phyloP scores from a whole-genome alignment of 768 basidiomycete species.

The Lactifluus rugatus region DNA sequence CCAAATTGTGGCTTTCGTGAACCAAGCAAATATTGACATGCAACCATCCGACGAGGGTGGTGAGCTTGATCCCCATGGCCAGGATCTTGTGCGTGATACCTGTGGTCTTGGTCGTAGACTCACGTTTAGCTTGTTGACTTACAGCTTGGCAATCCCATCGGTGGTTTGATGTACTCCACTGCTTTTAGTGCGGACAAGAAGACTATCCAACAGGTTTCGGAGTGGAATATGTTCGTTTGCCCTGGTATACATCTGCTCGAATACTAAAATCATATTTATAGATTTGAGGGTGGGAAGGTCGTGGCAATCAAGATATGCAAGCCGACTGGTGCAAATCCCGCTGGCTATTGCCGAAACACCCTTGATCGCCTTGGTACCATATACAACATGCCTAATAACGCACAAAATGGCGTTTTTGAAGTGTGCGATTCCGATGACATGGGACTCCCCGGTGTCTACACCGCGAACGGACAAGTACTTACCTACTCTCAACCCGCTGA shows the following conservation, averaged over 20 bases:
- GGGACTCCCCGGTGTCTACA: slow-evolving; percentile 46
- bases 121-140: neutral
- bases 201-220: slow-evolving; percentile 43
- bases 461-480: slow-evolving; percentile 30
- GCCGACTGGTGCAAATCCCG: slow-evolving; percentile 39
- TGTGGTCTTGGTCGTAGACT: neutral
- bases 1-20: slow-evolving; percentile 51
- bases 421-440: slow-evolving; percentile 59
- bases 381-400: slow-evolving; percentile 63
- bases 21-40: slow-evolving; percentile 53
- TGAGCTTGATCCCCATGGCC: slow-evolving; percentile 70
- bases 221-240: slow-evolving; percentile 58
- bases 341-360: slow-evolving; percentile 57
- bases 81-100: slow-evolving; percentile 40
- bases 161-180: slow-evolving; percentile 58
- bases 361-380: slow-evolving; percentile 65
- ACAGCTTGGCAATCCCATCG: slow-evolving; percentile 74
- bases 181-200: slow-evolving; percentile 37
- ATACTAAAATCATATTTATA: slow-evolving; percentile 25
- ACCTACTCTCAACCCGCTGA: slow-evolving; percentile 43
- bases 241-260: neutral
- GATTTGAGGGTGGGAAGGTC: slow-evolving; percentile 56
- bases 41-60: slow-evolving; percentile 51
- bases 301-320: slow-evolving; percentile 75
- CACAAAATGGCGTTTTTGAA: slow-evolving; percentile 50